These are phyloP conservation scores for Fusarium avenaceum DNA, from an alignment of 2,329 filamentous ascomycete species.

Conservation along the genomic window DNA sequence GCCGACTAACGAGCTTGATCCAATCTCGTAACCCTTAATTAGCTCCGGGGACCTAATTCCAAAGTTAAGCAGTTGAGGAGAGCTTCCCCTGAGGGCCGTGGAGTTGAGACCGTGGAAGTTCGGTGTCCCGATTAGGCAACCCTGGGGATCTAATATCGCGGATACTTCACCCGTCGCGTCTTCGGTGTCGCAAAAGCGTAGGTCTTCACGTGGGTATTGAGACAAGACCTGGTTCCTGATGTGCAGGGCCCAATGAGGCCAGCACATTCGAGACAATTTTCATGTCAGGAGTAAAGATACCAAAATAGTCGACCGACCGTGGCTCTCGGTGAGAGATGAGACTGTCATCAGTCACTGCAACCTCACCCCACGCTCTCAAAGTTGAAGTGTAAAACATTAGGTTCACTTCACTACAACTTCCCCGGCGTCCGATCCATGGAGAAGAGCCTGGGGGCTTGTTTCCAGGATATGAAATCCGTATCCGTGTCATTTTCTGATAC, in stretches of 20 bases:
- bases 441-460: constrained; percentile 13
- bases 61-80: constrained; percentile 19
- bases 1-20: constrained; percentile 14
- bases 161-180: constrained; percentile 24
- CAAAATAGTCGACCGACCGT: constrained; percentile 36
- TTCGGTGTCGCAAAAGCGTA: constrained; percentile 48
- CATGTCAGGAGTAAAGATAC: constrained; percentile 11
- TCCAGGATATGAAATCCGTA: constrained; percentile 1
- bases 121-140: constrained; percentile 43
- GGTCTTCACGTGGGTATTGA: constrained; percentile 44
- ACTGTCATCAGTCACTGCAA: constrained; percentile 6
- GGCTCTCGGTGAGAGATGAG: constrained; percentile 27
- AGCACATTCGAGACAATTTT: constrained; percentile 19
- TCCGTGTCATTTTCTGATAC: constrained; percentile 18
- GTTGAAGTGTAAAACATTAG: constrained; percentile 1
- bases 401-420: background rate
- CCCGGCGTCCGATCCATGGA: constrained; percentile 9
- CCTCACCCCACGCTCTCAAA: constrained; percentile 21
- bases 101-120: constrained; percentile 32
- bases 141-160: constrained; percentile 24
- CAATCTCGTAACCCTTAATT: constrained; percentile 22
- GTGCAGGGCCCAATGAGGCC: constrained; percentile 13
- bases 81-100: constrained; percentile 41
- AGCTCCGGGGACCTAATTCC: constrained; percentile 37
- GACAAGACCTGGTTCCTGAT: constrained; percentile 7